phyloP scores from a whole-genome alignment of 192 early-diverging fungal species.

The Coemansia sp. region DNA sequence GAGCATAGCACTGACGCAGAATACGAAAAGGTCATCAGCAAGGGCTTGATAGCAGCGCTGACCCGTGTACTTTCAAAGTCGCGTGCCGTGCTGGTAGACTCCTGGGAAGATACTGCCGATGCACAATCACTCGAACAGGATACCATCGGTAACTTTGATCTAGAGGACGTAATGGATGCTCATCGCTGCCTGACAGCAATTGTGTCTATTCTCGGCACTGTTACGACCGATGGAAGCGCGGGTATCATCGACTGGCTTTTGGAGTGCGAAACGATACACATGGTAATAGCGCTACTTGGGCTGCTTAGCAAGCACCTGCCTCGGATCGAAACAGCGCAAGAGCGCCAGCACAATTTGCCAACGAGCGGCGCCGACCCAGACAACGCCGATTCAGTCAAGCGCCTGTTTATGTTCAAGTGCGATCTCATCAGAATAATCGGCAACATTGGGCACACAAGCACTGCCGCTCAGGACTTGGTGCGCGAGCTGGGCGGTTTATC shows the following conservation, averaged over 20 bases:
- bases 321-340: slow-evolving; percentile 18
- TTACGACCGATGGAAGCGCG: slow-evolving; percentile 18
- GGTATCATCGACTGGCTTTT: slow-evolving; percentile 4
- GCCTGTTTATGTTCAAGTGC: slow-evolving; percentile 50
- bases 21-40: not conserved
- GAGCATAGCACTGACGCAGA: slow-evolving; percentile 1
- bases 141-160: slow-evolving; percentile 1
- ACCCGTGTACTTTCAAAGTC: not conserved
- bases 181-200: slow-evolving; percentile 22
- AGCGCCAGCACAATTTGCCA: not conserved
- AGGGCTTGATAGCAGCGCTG: slow-evolving; percentile 2
- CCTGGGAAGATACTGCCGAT: slow-evolving; percentile 15
- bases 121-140: not conserved
- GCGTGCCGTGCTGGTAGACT: slow-evolving; percentile 1
- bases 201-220: slow-evolving; percentile 17
- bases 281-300: slow-evolving; percentile 25
- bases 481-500: slow-evolving; percentile 44
- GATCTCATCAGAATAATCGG: slow-evolving; percentile 43
- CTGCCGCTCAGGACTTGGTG: slow-evolving; percentile 26
- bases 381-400: not conserved
- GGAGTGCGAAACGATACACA: slow-evolving; percentile 8
- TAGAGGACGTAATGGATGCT: slow-evolving; percentile 11
- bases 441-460: slow-evolving; percentile 28
- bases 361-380: not conserved
- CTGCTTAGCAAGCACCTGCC: slow-evolving; percentile 36